These are phyloP conservation scores for Lophiotrema nucula DNA, from an alignment of 495 filamentous ascomycete species.

Conservation along the genomic window DNA sequence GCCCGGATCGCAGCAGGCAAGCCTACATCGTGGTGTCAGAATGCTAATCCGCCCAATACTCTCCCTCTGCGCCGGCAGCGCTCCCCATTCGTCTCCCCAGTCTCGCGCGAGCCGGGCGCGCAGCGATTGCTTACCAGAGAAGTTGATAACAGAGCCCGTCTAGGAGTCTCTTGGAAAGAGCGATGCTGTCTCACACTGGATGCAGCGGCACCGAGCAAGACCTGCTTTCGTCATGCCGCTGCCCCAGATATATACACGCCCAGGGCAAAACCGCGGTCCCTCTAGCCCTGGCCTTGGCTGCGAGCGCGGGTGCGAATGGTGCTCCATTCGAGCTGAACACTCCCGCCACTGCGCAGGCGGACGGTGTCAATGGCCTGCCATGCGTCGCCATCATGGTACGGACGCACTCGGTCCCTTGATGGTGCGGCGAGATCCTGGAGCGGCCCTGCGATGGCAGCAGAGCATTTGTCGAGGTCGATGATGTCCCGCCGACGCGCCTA, in stretches of 20 bases:
- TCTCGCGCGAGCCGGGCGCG: neutral
- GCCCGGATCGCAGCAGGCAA: conserved; percentile 4
- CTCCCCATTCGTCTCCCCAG: too few relatives aligned
- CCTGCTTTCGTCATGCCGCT: neutral
- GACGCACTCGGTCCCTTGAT: conserved; percentile 15
- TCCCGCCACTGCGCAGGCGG: conserved; percentile 25
- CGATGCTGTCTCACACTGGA: neutral
- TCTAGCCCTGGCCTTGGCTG: conserved; percentile 20
- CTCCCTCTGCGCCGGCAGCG: too few relatives aligned
- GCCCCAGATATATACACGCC: conserved; percentile 20
- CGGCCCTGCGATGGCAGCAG: conserved; percentile 29
- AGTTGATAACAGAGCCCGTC: too few relatives aligned
- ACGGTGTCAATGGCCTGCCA: conserved; percentile 3
- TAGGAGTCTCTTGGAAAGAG: neutral
- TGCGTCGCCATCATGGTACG: conserved; percentile 23
- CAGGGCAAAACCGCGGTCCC: conserved; percentile 12
- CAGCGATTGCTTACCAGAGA: conserved; percentile 18
- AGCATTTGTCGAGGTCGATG: conserved; percentile 29
- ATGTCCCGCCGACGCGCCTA: conserved; percentile 14
- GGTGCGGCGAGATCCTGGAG: conserved; percentile 29
- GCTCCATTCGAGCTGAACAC: conserved; percentile 28
- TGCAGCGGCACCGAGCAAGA: neutral
- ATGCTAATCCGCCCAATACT: neutral
- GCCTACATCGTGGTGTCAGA: conserved; percentile 21
- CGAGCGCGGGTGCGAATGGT: neutral